Evolutionary conservation across 169 alveolate species (phyloP).

Genomic region (Neospora caninum): DNA sequence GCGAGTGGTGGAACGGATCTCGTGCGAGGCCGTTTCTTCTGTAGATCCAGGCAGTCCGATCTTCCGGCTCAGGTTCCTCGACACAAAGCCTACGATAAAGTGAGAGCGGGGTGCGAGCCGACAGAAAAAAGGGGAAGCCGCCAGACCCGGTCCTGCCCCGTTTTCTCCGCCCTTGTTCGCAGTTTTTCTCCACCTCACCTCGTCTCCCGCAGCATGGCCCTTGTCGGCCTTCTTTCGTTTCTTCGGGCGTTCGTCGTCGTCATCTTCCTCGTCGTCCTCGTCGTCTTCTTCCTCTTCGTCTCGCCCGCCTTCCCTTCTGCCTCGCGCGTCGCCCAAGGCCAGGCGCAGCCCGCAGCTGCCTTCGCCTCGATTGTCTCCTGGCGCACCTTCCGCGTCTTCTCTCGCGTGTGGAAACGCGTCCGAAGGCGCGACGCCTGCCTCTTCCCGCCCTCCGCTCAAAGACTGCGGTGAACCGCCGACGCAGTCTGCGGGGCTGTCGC

Average conservation of each 20-base stretch:
- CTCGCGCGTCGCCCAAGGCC: conserved; percentile 29
- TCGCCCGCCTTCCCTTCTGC: not conserved
- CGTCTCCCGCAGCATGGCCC: not conserved
- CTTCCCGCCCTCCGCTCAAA: too few relatives aligned
- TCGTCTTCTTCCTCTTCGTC: conserved; percentile 23
- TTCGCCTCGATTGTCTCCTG: not conserved
- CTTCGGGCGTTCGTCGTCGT: not conserved
- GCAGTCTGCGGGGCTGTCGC: too few relatives aligned
- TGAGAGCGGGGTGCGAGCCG: too few relatives aligned
- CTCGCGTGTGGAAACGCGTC: too few relatives aligned
- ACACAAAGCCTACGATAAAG: too few relatives aligned
- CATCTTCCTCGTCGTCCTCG: conserved; percentile 26
- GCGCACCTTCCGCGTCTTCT: not conserved
- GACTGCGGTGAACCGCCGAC: too few relatives aligned
- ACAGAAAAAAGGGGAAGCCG: not conserved
- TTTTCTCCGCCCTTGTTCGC: not conserved
- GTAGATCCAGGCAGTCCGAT: too few relatives aligned
- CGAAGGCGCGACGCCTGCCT: too few relatives aligned
- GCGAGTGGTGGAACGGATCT: too few relatives aligned
- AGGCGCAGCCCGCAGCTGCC: not conserved
- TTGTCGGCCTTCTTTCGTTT: not conserved
- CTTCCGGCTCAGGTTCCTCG: too few relatives aligned
- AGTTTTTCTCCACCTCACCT: not conserved
- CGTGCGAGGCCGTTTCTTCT: too few relatives aligned
- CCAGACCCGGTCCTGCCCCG: not conserved